These are phyloP conservation scores for Globisporangium barbulae DNA, from an alignment of 352 stramenopile genomes.

Conservation along the genomic window DNA sequence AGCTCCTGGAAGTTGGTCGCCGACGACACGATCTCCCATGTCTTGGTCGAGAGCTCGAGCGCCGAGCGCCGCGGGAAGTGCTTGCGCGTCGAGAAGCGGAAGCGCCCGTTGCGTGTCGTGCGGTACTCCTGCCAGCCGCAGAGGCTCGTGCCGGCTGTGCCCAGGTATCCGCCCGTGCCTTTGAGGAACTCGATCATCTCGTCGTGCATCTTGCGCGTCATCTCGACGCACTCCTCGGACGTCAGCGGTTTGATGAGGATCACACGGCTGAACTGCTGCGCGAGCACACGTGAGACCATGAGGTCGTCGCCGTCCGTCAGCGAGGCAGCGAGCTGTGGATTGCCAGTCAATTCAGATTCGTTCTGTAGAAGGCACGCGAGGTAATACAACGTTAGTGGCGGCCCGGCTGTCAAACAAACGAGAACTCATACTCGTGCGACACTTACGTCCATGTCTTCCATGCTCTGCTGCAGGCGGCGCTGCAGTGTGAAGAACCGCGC, in stretches of 20 bases:
- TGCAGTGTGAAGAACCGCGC: conserved; percentile 39
- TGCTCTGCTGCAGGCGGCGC: conserved; percentile 29
- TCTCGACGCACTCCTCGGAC: conserved; percentile 34
- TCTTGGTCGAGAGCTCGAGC: conserved; percentile 23
- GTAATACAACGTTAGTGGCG: background rate
- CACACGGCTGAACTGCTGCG: conserved; percentile 45
- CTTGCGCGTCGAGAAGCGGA: conserved; percentile 15
- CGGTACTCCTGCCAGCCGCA: conserved; percentile 16
- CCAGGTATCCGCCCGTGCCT: conserved; percentile 22
- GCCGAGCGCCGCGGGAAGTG: conserved; percentile 24
- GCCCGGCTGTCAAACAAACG: no score
- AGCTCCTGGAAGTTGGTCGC: conserved; percentile 22
- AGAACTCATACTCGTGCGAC: background rate
- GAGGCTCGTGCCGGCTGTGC: conserved; percentile 1
- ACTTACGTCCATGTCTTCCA: conserved; percentile 15
- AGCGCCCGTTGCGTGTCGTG: conserved; percentile 8
- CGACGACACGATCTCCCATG: conserved; percentile 30
- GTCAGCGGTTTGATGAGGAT: conserved; percentile 35
- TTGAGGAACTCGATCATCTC: conserved; percentile 49
- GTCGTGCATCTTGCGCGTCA: conserved; percentile 36
- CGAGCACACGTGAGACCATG: conserved; percentile 11
- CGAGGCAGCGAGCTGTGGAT: background rate
- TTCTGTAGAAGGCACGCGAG: background rate
- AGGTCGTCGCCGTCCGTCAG: background rate
- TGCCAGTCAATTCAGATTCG: background rate